Evolutionary conservation across 108 stramenopile genomes (phyloP).

Genomic region (Epipyxis sp.): DNA sequence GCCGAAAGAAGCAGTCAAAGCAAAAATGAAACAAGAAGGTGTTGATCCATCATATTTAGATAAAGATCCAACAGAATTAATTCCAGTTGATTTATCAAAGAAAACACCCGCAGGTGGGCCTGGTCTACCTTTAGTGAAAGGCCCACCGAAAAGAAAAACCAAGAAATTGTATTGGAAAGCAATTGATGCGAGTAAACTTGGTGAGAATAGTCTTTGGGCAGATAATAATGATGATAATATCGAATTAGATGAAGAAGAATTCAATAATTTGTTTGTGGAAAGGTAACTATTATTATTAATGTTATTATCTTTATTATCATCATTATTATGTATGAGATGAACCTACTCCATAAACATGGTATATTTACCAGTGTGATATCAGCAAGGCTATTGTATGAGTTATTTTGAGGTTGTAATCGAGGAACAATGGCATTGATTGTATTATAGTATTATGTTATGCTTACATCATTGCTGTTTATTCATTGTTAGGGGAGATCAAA

Average conservation of each 20-base stretch:
- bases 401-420: neutral
- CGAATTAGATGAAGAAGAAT: conserved; percentile 65
- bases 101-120: neutral
- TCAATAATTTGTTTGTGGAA: conserved; percentile 79
- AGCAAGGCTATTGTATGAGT: neutral
- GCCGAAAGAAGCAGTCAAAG: conserved; percentile 79
- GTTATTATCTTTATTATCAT: too few species aligned
- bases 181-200: conserved; percentile 62
- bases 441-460: too few species aligned
- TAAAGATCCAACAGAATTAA: conserved; percentile 56
- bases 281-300: too few species aligned
- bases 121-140: neutral
- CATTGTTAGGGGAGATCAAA: too few species aligned
- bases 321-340: too few species aligned
- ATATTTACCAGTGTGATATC: too few species aligned
- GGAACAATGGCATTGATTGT: too few species aligned
- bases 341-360: too few species aligned
- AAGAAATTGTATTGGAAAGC: conserved; percentile 84
- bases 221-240: conserved; percentile 64
- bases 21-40: conserved; percentile 77
- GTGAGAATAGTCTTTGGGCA: conserved; percentile 75
- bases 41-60: conserved; percentile 70
- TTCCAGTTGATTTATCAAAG: neutral
- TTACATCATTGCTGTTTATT: too few species aligned
- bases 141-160: conserved; percentile 55